Conservation (phyloP, 176 grass and related monocot species). For the Rhynchospora tenuis region DNA sequence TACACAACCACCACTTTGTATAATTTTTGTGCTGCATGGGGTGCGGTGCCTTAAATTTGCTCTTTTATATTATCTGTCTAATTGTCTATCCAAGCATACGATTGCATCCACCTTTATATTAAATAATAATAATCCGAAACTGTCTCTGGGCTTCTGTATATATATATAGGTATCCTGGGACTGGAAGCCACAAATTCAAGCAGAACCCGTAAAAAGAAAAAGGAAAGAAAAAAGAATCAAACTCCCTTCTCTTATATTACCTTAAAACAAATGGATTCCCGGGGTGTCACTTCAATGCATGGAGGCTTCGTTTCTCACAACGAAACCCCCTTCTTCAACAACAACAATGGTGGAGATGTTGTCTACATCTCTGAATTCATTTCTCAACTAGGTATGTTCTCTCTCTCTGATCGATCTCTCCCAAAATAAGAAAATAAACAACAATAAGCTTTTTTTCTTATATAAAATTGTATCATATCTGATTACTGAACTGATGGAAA, state of each 20-base stretch:
- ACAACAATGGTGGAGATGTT: conserved; percentile 15
- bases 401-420: not conserved
- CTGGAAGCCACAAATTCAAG: not conserved
- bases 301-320: not conserved
- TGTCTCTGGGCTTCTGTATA: not conserved
- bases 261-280: not conserved
- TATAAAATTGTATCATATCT: not conserved
- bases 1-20: not conserved
- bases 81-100: not conserved
- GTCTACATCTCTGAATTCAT: conserved; percentile 7
- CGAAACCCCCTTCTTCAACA: not conserved
- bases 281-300: not conserved
- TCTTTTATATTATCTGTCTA: not conserved
- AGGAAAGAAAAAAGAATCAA: not conserved
- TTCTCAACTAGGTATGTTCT: conserved; percentile 13
- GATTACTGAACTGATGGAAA: not conserved
- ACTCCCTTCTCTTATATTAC: not conserved
- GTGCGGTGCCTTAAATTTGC: not conserved
- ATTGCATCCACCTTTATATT: not conserved
- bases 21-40: not conserved
- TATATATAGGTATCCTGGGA: not conserved
- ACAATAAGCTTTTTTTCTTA: not conserved
- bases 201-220: not conserved
- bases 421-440: not conserved
- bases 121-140: not conserved